Evolutionary conservation across 306 rosid species (phyloP).

Genomic region (Prunus fruticosa): DNA sequence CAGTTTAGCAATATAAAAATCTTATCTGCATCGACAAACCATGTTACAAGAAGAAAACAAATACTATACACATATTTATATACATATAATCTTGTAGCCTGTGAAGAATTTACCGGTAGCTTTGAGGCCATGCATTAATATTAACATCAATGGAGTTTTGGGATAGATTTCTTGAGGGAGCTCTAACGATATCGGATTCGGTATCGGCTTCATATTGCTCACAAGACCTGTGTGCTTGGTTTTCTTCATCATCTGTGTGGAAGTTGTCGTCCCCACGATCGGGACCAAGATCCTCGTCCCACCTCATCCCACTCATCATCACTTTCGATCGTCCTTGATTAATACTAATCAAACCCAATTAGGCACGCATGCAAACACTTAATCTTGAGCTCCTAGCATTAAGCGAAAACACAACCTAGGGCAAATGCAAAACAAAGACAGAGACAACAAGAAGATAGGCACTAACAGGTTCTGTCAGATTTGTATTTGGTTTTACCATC

Average conservation of each 20-base stretch:
- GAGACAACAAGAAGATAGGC: background rate
- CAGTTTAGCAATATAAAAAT: too few relatives aligned
- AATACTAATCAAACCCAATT: background rate
- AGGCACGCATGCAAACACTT: background rate
- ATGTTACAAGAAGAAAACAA: too few relatives aligned
- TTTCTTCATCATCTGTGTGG: slow-evolving; percentile 68
- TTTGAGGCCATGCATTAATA: slow-evolving; percentile 52
- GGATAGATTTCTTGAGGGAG: slow-evolving; percentile 23
- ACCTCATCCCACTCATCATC: slow-evolving; percentile 28
- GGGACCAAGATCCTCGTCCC: slow-evolving; percentile 51
- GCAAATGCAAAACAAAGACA: background rate
- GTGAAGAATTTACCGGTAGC: slow-evolving; percentile 31
- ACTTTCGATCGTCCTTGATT: background rate
- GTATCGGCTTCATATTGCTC: slow-evolving; percentile 31
- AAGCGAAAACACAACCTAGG: background rate
- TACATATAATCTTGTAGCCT: background rate
- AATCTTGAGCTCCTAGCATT: background rate
- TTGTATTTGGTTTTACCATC: background rate
- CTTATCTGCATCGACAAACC: too few relatives aligned
- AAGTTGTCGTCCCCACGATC: slow-evolving; percentile 49
- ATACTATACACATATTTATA: too few relatives aligned
- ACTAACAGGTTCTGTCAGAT: background rate
- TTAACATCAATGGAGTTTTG: slow-evolving; percentile 4
- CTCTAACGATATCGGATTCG: slow-evolving; percentile 36
- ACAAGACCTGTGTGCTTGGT: slow-evolving; percentile 36